These are phyloP conservation scores for Pythium phragmitis DNA, from an alignment of 352 stramenopile genomes.

Conservation along the genomic window DNA sequence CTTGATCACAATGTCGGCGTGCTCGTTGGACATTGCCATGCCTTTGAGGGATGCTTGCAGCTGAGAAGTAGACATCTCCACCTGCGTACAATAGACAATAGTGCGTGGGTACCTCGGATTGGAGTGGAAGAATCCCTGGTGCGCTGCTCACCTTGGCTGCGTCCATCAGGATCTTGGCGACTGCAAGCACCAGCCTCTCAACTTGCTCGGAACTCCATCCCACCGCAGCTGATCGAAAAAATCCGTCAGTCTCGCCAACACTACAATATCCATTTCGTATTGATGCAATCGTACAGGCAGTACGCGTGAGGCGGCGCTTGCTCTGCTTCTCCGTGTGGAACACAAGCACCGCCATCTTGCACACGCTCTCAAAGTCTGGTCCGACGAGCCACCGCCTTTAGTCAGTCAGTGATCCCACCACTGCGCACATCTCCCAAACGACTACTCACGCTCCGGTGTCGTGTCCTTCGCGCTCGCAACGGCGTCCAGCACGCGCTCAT, in stretches of 20 bases:
- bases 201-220: constrained; percentile 59
- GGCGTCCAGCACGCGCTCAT: constrained; percentile 64
- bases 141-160: constrained; percentile 43
- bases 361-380: constrained; percentile 56
- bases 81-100: constrained; percentile 23
- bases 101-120: neutral
- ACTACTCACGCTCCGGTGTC: constrained; percentile 39
- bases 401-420: neutral
- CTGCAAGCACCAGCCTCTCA: constrained; percentile 51
- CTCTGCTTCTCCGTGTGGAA: constrained; percentile 71
- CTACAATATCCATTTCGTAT: neutral
- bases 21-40: constrained; percentile 41
- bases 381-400: neutral
- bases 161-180: constrained; percentile 81
- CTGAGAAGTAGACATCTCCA: constrained; percentile 39
- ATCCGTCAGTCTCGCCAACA: neutral
- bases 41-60: constrained; percentile 46
- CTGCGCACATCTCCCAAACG: neutral
- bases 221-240: constrained; percentile 36
- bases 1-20: constrained; percentile 45
- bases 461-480: constrained; percentile 35
- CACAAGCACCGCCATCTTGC: constrained; percentile 53
- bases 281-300: constrained; percentile 40
- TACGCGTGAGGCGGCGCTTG: constrained; percentile 51
- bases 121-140: too few relatives aligned